Evolutionary conservation across 768 basidiomycete genomes (phyloP), one percentile per base, ranked within the genome.

Genomic region (Gloeostereum incarnatum): DNA sequence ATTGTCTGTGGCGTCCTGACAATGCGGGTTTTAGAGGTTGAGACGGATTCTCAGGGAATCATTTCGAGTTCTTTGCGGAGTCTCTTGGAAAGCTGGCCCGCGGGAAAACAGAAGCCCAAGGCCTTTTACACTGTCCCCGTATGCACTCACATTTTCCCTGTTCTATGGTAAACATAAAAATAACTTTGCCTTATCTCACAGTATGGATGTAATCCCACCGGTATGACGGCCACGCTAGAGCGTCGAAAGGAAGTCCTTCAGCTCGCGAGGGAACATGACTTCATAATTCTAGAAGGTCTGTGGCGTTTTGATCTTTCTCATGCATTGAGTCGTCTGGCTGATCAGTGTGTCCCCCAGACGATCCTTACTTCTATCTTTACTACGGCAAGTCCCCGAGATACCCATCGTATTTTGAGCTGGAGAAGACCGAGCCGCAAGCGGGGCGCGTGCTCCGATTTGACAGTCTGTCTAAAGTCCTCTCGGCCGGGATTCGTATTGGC

Each of bases 391-490:
- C 57, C 6, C 65, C 76, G 18, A 69, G 81, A 11, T 75, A 78
- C 9, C 75, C 81, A 1, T 87, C 82, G 0, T 94, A 92, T 58
- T 91, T 93, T 52, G 66, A 73, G 26, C 68, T 94, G 25, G 92
- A 96, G 56, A 65, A 63, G 9, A 69, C 75, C 37, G 71, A 73
- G 45, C 66, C 71, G 25, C 72, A 78, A 47, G 69, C 73, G 17
- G 92, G 92, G 2, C 75, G 81, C 9, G 89, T 94, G 26, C 49
- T 94, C 14, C 76, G 92, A 27, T 90, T 94, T 55, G 92, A 96
- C 54, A 89, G 85, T 52, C 67, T 94, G 38, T 89, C 84, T 39
- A 96, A 96, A 62, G 65, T 93, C 30, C 66, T 81, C 16, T 80
- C 78, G 13, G 70, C 79, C 16, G 85, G 87, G 9, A 74, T 89